Evolutionary conservation across 1,139 yeast species (phyloP).

Genomic region (Arxiozyma slooffiae): DNA sequence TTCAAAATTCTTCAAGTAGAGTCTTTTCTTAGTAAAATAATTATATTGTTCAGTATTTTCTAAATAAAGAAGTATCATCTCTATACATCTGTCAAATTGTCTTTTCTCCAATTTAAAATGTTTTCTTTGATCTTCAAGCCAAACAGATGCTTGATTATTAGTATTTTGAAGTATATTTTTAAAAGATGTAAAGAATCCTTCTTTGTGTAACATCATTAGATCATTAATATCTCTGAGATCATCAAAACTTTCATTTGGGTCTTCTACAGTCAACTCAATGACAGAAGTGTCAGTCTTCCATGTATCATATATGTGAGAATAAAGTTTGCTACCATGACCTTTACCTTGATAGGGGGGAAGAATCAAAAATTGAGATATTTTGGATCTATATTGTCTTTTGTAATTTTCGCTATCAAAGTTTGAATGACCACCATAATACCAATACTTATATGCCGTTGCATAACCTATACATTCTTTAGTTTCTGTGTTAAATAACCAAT

Average conservation of each 20-base stretch:
- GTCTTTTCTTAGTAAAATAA: conserved; percentile 34
- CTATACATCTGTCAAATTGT: conserved; percentile 68
- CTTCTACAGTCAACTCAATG: conserved; percentile 82
- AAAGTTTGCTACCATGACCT: conserved; percentile 61
- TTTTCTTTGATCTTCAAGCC: conserved; percentile 35
- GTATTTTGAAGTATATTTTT: conserved; percentile 17
- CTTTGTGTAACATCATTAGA: conserved; percentile 41
- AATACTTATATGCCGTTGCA: conserved; percentile 74
- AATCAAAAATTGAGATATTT: conserved; percentile 79
- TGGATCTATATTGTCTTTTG: conserved; percentile 43
- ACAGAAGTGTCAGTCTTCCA: conserved; percentile 50
- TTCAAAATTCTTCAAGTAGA: conserved; percentile 70
- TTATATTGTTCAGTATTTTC: neutral
- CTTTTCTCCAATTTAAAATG: conserved; percentile 59
- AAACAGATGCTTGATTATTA: conserved; percentile 14
- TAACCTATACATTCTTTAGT: conserved; percentile 55
- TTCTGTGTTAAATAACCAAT: conserved; percentile 29
- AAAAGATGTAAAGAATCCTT: conserved; percentile 26
- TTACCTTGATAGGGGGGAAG: conserved; percentile 72
- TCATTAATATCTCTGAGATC: conserved; percentile 82
- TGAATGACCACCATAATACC: conserved; percentile 49
- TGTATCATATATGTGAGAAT: conserved; percentile 41
- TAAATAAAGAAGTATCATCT: conserved; percentile 55
- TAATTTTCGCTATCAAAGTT: conserved; percentile 42
- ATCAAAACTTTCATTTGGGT: conserved; percentile 89